Base-by-base conservation (phyloP, 768 basidiomycete species). In the Basidioascus undulatus region DNA sequence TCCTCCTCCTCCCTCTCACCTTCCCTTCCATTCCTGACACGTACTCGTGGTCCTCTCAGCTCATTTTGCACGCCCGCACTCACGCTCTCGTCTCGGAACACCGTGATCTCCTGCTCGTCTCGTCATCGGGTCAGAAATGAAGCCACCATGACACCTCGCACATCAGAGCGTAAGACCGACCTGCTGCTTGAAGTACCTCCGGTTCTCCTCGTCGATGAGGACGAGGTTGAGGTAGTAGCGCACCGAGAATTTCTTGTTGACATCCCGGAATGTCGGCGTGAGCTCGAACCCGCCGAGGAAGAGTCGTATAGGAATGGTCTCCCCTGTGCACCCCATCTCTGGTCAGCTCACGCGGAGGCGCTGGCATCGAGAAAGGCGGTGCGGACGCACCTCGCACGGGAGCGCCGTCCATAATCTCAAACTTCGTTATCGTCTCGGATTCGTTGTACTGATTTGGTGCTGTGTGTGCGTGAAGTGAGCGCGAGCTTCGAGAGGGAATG, bases 391-490 rank as follows among this genome's bases (percentile, higher is more conserved):
- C 83, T 63, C 84, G 68, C n/a, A 94, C 84, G 2, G 89, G 89
- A 6, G 87, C 83, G 3, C 87, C 86, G 56, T 96, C 87, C 87
- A 92, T 92, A 50, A 94, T 92, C 61, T 96, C 92, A 54, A 94
- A 96, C 60, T 96, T 96, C 8, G 92, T 96, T 52, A 98, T 94
- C 7, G 87, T 96, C 57, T 96, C 87, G 52, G 79, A 83, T 59
- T 98, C 89, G 56, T 94, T 98, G 59, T 98, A 96, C 61, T 87
- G 86, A 53, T 96, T 98, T n/a, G 92, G 92, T 3, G 82, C 82
- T 12, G 49, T 15, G 10, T 19, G 6, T 9, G 32, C 8, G 4
- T 10, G 6, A 18, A 25, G 16, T 31, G 13, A 20, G 38, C 5
- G 30, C 8, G 31, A 27, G 2, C 5, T 15, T 3, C 12, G 11